Evolutionary conservation across 768 basidiomycete species (phyloP).

Genomic region (Panus rudis): DNA sequence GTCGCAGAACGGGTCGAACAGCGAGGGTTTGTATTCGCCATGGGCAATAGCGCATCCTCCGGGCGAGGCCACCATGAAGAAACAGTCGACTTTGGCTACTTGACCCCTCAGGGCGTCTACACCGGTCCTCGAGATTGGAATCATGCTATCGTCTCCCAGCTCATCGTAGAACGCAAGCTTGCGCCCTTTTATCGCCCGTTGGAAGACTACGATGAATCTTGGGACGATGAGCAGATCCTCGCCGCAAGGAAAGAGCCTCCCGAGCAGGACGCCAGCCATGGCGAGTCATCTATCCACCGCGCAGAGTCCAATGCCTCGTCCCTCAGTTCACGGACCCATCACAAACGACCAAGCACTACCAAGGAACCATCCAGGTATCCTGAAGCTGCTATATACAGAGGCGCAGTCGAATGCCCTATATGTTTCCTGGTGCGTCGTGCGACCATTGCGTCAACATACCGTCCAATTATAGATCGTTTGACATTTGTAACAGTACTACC

Average conservation of each 20-base stretch:
- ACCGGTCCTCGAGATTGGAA: conserved; percentile 85
- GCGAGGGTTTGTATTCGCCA: conserved; percentile 25
- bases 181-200: conserved; percentile 96
- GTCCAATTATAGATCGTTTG: conserved; percentile 4
- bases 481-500: conserved; percentile 88
- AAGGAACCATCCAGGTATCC: conserved; percentile 62
- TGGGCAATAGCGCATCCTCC: conserved; percentile 81
- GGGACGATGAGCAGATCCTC: conserved; percentile 85
- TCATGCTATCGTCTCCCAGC: conserved; percentile 75
- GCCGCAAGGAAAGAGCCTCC: conserved; percentile 68
- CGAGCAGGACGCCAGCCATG: conserved; percentile 22
- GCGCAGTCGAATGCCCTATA: conserved; percentile 92
- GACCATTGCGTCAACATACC: not conserved
- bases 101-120: conserved; percentile 82
- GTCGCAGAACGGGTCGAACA: too few relatives aligned
- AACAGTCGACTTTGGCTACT: conserved; percentile 74
- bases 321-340: conserved; percentile 32
- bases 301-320: conserved; percentile 32
- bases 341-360: conserved; percentile 46
- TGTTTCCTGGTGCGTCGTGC: conserved; percentile 80
- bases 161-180: conserved; percentile 81
- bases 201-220: conserved; percentile 85
- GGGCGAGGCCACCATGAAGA: conserved; percentile 73
- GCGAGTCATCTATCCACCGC: conserved; percentile 34
- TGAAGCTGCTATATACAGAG: conserved; percentile 77